Base-by-base conservation (phyloP, 2,329 filamentous ascomycete genomes). In the Neopestalotiopsis rosae region DNA sequence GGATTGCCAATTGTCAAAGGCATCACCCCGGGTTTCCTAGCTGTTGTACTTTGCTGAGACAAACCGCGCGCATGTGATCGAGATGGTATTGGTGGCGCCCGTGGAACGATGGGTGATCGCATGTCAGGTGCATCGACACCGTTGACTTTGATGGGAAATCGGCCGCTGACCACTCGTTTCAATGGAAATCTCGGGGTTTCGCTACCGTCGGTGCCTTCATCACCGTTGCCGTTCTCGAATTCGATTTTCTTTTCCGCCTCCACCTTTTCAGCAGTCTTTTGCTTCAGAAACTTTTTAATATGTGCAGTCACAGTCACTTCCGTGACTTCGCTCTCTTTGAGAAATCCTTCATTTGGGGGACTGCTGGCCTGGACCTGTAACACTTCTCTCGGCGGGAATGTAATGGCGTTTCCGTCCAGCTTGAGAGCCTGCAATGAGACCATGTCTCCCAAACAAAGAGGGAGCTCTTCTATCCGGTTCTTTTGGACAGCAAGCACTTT, bases 401-500 rank as follows among this genome's bases (percentile, higher is more conserved):
- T 88, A 69, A 98, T 88, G 9, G 93, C 93, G 74, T 98, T 98
- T 61, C 94, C 94, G 69, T 95, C 92, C 45, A 98, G 89, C 79
- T 97, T 97, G 68, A 98, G 86, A 72, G 97, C 92, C 77, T 95
- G 93, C 69, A 98, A 83, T 67, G 94, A 96, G 68, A 88, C 91
- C 92, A 98, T 97, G 72, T 97, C 94, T 67, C 93, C 94, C 28
- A 98, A 83, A 72, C 93, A 95, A 6, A 93, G 83, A 1, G 95
- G 95, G 20, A 98, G 84, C 73, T 95, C 91, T 72, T 94, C 91
- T 74, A 98, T 94, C 69, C 92, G 89, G 79, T 98, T 98, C 77
- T 93, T 93, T 73, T 93, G 92, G 45, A 98, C 88, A 2, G 94
- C 95, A 67, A 98, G 85, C 17, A 98, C 95, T 77, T 97, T 97